Evolutionary conservation across 129 eudicot genomes (phyloP).

Genomic region (Glebionis coronaria): DNA sequence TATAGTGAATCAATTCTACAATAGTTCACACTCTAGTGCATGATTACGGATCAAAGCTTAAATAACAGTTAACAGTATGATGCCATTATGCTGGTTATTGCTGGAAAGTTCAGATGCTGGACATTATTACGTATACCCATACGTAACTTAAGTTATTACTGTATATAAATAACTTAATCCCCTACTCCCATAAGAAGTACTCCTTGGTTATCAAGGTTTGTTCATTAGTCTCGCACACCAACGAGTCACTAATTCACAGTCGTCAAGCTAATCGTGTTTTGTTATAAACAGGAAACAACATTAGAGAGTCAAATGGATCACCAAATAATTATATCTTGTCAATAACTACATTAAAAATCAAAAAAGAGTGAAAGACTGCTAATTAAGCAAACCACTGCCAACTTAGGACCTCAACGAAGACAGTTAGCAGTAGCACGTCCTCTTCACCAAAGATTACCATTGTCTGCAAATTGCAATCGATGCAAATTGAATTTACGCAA

Average conservation of each 20-base stretch:
- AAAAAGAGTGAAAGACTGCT: no score
- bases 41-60: not conserved
- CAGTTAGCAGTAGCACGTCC: not conserved
- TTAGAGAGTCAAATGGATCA: no score
- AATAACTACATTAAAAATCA: no score
- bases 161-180: not conserved
- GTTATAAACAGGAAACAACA: no score
- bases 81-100: slow-evolving; percentile 14
- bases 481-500: not conserved
- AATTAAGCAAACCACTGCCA: not conserved
- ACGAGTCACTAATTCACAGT: not conserved
- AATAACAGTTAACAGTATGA: not conserved
- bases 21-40: slow-evolving; percentile 12
- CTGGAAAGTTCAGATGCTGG: slow-evolving; percentile 11
- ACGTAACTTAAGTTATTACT: not conserved
- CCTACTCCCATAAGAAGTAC: not conserved
- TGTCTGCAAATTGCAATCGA: not conserved
- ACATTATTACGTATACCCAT: slow-evolving; percentile 13
- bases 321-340: no score
- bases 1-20: slow-evolving; percentile 26
- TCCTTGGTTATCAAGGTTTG: not conserved
- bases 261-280: slow-evolving; percentile 8
- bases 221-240: no score
- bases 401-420: not conserved
- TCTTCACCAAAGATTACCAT: not conserved